Base-by-base conservation (phyloP, 805 yeast genomes). In the Millerozyma acaciae region DNA sequence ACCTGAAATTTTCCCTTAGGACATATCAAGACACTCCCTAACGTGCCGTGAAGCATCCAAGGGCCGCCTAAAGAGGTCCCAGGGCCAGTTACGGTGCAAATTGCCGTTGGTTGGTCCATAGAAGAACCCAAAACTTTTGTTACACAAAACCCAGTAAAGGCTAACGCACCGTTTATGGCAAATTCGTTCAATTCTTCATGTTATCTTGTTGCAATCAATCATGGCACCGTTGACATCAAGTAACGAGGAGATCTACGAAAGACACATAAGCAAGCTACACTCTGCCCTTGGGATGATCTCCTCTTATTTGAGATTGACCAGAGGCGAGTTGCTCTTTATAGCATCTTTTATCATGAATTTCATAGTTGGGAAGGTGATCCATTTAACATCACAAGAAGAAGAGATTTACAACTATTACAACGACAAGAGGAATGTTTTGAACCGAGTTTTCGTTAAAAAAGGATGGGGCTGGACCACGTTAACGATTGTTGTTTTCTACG, bases 391-490 rank as follows among this genome's bases (percentile, higher is more conserved):
- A 5, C 73, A 72, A 13, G 38, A 51, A 12, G 78, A 70, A 32
- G 68, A 65, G 37, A 64, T 71, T 18, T 55, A 65, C 57, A 65
- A 70, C 43, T 73, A 70, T 56, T 73, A 67, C 55, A 72, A 74
- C 32, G 65, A 78, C 35, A 87, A 85, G 59, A 69, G 73, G 32
- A 87, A 86, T 51, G 20, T 87, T 12, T 51, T 89, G 39, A 90
- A 90, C 56, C 70, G 70, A 14, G 29, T 72, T 5, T 85, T 93
- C 53, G 96, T 90, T 23, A 93, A 90, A 49, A 71, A 70, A 16
- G 97, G 97, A 2, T 93, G 97, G 97, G 68, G 76, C 10, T 93
- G 97, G 97, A 88, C 95, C 7, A 47, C 71, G 3, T 14, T 55
- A 3, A 53, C 40, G 10, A 38, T 62, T 9, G 40, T 44, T 1